Percentiles rank a stretch among this genome's conserved stretches.
Evolutionary conservation across 2,329 filamentous ascomycete genomes (phyloP).

Genomic region (Macrophomina pseudophaseolina): DNA sequence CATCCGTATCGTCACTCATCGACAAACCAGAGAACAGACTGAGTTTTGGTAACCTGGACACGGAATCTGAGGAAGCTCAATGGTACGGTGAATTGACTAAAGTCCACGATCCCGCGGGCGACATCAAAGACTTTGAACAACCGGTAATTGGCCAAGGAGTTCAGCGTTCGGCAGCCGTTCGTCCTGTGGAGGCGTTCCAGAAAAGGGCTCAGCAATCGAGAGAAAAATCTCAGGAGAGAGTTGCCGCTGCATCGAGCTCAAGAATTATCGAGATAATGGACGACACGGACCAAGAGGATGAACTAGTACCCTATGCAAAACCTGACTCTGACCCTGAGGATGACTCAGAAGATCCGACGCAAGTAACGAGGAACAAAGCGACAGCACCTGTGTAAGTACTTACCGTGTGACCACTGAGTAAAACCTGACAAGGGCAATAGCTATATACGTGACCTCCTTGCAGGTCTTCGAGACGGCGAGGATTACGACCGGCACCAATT

Average conservation of each 20-base stretch:
- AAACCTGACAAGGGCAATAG: constrained; percentile 32
- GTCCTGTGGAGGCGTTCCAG: too few relatives aligned
- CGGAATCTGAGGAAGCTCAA: constrained; percentile 70
- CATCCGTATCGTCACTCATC: constrained; percentile 68
- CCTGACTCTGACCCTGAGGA: constrained; percentile 88
- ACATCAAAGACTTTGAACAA: constrained; percentile 8
- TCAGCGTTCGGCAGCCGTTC: too few relatives aligned
- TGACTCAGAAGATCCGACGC: constrained; percentile 88
- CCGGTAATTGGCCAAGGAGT: constrained; percentile 22
- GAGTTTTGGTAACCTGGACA: constrained; percentile 83
- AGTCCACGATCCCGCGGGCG: constrained; percentile 67
- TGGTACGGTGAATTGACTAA: constrained; percentile 74
- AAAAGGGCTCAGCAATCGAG: too few relatives aligned
- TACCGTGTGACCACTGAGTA: constrained; percentile 39
- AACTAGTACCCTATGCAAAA: constrained; percentile 79
- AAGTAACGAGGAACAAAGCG: constrained; percentile 81
- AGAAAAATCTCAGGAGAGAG: background rate
- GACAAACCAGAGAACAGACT: constrained; percentile 73
- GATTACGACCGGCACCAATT: constrained; percentile 84
- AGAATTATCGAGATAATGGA: constrained; percentile 60
- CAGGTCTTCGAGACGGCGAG: constrained; percentile 78
- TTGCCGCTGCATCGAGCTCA: constrained; percentile 39
- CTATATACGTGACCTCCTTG: constrained; percentile 84
- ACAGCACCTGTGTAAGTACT: constrained; percentile 70
- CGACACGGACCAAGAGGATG: constrained; percentile 60